A percentile compares a stretch with the other conserved stretches of the same genome.
Evolutionary conservation across 1,139 yeast species (phyloP).

Genomic region (Saccharomyces uvarum): DNA sequence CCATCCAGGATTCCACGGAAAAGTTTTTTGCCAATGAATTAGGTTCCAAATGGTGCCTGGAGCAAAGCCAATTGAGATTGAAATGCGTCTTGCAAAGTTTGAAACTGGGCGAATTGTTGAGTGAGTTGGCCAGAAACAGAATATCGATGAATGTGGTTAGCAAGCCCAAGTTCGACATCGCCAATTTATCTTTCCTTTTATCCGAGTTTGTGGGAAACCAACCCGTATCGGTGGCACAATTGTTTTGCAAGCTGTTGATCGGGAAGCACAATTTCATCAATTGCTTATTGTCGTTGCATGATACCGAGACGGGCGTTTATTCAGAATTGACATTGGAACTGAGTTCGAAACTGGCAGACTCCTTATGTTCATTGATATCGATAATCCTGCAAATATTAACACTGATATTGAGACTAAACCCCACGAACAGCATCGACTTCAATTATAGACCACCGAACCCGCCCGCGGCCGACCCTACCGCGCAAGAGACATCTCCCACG

Average conservation of each 20-base stretch:
- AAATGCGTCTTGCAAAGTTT: conserved; percentile 20
- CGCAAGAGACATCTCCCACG: background rate
- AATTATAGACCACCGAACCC: conserved; percentile 16
- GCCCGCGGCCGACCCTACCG: background rate
- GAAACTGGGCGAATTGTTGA: conserved; percentile 23
- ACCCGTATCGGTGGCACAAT: conserved; percentile 9
- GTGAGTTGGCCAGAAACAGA: conserved; percentile 22
- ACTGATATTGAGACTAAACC: conserved; percentile 23
- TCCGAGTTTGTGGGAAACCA: conserved; percentile 7
- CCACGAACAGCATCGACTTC: conserved; percentile 27
- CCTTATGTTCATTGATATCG: conserved; percentile 20
- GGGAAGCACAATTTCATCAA: conserved; percentile 19
- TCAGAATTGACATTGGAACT: conserved; percentile 4
- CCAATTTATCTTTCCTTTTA: background rate
- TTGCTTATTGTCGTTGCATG: conserved; percentile 13
- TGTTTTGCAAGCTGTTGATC: conserved; percentile 18
- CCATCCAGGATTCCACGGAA: conserved; percentile 20
- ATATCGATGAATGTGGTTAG: conserved; percentile 7
- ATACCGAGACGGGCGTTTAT: conserved; percentile 6
- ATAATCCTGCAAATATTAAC: conserved; percentile 21
- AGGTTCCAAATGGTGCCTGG: conserved; percentile 24
- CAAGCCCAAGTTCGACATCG: conserved; percentile 1
- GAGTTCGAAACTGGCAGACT: conserved; percentile 13
- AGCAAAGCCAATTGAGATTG: conserved; percentile 18
- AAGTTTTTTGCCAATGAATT: conserved; percentile 12